Conservation (phyloP, 192 early-diverging fungal genomes). For the Cetraspora pellucida region DNA sequence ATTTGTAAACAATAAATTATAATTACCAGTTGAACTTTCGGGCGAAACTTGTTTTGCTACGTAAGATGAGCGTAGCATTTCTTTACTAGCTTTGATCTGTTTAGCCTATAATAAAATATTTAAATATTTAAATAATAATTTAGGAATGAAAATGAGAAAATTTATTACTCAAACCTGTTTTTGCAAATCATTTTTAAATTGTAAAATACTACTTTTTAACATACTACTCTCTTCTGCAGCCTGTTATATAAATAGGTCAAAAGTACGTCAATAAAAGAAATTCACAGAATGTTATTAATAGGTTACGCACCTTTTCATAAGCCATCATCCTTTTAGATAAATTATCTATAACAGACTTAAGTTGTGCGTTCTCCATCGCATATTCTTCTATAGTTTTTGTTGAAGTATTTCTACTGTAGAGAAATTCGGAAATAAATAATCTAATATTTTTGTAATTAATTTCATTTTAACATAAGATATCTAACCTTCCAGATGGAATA, state of each 20-base stretch:
- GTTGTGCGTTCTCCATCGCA: constrained; percentile 64
- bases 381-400: constrained; percentile 68
- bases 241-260: constrained; percentile 34
- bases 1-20: neutral
- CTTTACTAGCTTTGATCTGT: constrained; percentile 51
- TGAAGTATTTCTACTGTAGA: constrained; percentile 2
- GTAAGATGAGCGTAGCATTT: constrained; percentile 38
- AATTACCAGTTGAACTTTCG: constrained; percentile 35
- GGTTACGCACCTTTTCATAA: constrained; percentile 56
- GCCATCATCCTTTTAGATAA: constrained; percentile 54
- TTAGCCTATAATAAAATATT: constrained; percentile 42
- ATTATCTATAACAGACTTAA: constrained; percentile 64
- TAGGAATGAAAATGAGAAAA: neutral
- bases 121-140: neutral
- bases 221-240: constrained; percentile 63
- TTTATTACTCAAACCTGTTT: constrained; percentile 35
- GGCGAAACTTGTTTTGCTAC: constrained; percentile 6
- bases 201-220: constrained; percentile 63
- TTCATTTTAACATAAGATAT: neutral
- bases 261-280: neutral
- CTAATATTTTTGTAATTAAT: neutral
- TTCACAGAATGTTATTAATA: neutral
- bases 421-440: neutral
- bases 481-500: neutral
- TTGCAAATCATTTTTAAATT: constrained; percentile 68